Base-by-base conservation (phyloP, 352 stramenopile species). In the Phytophthora pini region DNA sequence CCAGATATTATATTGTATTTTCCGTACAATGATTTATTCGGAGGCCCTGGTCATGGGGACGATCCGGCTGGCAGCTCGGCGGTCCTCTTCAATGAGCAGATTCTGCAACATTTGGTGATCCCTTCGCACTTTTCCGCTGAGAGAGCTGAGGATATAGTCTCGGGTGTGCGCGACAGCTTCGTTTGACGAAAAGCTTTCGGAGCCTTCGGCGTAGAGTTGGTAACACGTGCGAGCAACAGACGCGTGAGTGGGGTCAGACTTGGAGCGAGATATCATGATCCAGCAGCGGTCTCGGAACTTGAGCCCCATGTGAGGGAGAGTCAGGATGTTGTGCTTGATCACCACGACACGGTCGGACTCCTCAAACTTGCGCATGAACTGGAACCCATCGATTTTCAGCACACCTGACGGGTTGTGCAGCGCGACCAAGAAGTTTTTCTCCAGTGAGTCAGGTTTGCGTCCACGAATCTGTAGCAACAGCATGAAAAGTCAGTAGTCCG, bases 371-470 rank as follows among this genome's bases (percentile, higher is more conserved):
- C 67, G 67, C 67, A 72, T 75, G 56, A 75, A 75, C 51, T 75
- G 67, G 17, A 72, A 66, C 3, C 56, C 61, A 56, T 75, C 61
- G 56, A 75, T 71, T 17, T 66, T 64, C 1, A 75, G 36, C 11
- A 72, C 63, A 1, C 70, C 60, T 26, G 68, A 62, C 26, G 56
- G 55, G 27, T 78, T 72, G 24, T 67, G 70, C 34, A 75, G n/a
- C 26, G 70, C 60, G 36, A 73, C 46, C 46, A 78, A 27, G 44
- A 78, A 78, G 43, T 78, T 78, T 46, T 78, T 78, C 45, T 78
- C 70, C 36, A 73, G 17, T 2, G 70, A 78, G 20, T 78, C 46
- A 4, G 66, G 61, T 8, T 74, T 74, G 32, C 66, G 49, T 46
- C 66, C 62, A 17, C 62, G 66, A 51, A 74, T 70, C 66, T 74